Percentiles rank a stretch among this genome's conserved stretches.
These are phyloP conservation scores for Heterobasidion parviporum DNA, from an alignment of 1,284 basidiomycete genomes.

Conservation along the genomic window DNA sequence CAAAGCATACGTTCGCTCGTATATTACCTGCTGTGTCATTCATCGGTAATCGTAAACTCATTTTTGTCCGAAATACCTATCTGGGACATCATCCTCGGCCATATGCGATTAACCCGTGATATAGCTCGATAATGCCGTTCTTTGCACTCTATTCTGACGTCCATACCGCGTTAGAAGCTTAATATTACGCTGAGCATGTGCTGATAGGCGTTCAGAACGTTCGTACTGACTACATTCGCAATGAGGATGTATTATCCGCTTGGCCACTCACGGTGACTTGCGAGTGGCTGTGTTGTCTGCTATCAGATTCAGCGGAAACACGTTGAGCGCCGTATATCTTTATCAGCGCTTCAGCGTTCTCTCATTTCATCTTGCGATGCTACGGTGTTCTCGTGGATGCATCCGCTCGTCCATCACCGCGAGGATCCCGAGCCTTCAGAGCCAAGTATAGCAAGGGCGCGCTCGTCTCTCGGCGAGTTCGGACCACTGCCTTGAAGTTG, in stretches of 20 bases:
- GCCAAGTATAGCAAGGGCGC: not conserved
- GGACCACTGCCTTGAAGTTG: not conserved
- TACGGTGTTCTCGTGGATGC: not conserved
- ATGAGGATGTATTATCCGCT: too few relatives aligned
- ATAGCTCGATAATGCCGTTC: not conserved
- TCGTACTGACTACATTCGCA: too few relatives aligned
- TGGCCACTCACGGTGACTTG: too few relatives aligned
- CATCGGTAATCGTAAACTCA: not conserved
- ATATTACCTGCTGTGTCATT: not conserved
- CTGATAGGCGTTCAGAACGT: not conserved
- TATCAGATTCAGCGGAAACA: too few relatives aligned
- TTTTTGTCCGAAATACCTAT: not conserved
- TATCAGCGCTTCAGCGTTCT: not conserved
- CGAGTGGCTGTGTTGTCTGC: too few relatives aligned
- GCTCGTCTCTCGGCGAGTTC: not conserved
- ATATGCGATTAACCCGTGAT: not conserved
- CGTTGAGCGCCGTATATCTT: too few relatives aligned
- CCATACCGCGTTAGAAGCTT: not conserved
- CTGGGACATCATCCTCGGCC: not conserved
- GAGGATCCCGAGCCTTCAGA: not conserved
- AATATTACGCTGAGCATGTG: not conserved
- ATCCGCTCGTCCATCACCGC: not conserved
- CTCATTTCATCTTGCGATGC: not conserved
- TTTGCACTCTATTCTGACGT: not conserved
- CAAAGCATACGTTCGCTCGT: too few relatives aligned